phyloP scores from a whole-genome alignment of 116 monocot species.

The Zostera marina region DNA sequence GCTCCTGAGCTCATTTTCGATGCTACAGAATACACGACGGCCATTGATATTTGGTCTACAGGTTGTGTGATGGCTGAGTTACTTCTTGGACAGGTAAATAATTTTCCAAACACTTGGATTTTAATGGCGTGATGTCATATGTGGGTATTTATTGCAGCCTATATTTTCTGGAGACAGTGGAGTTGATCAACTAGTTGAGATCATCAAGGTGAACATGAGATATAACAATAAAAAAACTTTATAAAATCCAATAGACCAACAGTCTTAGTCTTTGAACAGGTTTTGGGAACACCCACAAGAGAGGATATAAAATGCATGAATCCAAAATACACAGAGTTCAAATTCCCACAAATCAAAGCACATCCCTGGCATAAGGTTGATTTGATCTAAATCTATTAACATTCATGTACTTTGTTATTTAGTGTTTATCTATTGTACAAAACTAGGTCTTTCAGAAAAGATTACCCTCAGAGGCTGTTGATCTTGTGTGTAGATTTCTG shows the following conservation, averaged over 20 bases:
- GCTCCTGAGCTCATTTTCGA: constrained; percentile 90
- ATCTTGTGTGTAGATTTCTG: constrained; percentile 50
- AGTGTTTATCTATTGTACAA: not conserved
- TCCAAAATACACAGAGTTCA: constrained; percentile 42
- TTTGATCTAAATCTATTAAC: not conserved
- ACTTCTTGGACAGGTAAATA: constrained; percentile 52
- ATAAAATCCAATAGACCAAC: not conserved
- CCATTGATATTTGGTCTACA: constrained; percentile 83
- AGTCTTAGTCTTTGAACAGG: constrained; percentile 3
- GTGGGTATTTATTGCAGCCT: constrained; percentile 14
- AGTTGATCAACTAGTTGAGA: constrained; percentile 45
- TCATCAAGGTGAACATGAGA: constrained; percentile 23
- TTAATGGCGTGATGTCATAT: not conserved
- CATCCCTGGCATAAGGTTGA: constrained; percentile 15
- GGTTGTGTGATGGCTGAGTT: constrained; percentile 89
- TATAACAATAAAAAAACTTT: not conserved
- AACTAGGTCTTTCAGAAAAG: constrained; percentile 57
- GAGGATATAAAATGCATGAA: constrained; percentile 62
- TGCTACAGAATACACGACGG: constrained; percentile 80
- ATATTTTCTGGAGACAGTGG: constrained; percentile 45
- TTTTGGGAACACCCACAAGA: constrained; percentile 36
- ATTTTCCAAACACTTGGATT: not conserved
- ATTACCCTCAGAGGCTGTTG: constrained; percentile 70
- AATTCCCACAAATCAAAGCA: constrained; percentile 12
- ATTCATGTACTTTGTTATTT: too few relatives aligned